phyloP scores from a whole-genome alignment of 2,329 filamentous ascomycete species.

The Lasiodiplodia citricola region DNA sequence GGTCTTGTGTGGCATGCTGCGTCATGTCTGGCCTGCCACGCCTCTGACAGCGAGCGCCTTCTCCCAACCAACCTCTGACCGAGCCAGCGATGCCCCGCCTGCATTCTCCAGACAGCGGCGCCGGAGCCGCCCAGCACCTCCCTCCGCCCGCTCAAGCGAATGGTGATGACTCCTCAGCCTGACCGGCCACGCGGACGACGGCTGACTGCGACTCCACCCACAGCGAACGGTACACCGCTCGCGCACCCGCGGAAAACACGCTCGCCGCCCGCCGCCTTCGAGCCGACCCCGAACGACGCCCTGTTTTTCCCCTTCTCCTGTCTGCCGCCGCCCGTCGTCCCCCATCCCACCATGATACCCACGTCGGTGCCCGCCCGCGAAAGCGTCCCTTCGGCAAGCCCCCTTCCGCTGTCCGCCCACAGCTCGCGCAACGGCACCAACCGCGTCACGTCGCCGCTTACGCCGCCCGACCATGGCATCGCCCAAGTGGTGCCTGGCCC shows the following conservation, averaged over 20 bases:
- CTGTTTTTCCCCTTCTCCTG: slow-evolving; percentile 14
- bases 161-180: slow-evolving; percentile 15
- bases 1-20: slow-evolving; percentile 9
- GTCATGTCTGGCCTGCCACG: slow-evolving; percentile 15
- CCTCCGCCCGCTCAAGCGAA: background rate
- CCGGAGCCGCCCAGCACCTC: background rate
- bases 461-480: slow-evolving; percentile 25
- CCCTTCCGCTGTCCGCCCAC: slow-evolving; percentile 17
- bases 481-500: background rate
- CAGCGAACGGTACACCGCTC: slow-evolving; percentile 24
- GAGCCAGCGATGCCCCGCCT: slow-evolving; percentile 2
- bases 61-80: background rate
- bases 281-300: slow-evolving; percentile 26
- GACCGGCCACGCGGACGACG: slow-evolving; percentile 9
- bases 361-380: slow-evolving; percentile 24
- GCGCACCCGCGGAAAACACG: background rate
- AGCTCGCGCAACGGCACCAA: slow-evolving; percentile 17
- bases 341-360: slow-evolving; percentile 17
- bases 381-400: slow-evolving; percentile 24
- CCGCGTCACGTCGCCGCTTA: slow-evolving; percentile 21
- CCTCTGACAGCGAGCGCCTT: background rate
- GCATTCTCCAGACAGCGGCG: slow-evolving; percentile 15
- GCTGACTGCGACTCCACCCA: slow-evolving; percentile 17
- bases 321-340: slow-evolving; percentile 20
- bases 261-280: slow-evolving; percentile 24